Evolutionary conservation across 2,329 filamentous ascomycete genomes (phyloP), one percentile per base, ranked within the genome.

Genomic region (Paramyrothecium roridum): DNA sequence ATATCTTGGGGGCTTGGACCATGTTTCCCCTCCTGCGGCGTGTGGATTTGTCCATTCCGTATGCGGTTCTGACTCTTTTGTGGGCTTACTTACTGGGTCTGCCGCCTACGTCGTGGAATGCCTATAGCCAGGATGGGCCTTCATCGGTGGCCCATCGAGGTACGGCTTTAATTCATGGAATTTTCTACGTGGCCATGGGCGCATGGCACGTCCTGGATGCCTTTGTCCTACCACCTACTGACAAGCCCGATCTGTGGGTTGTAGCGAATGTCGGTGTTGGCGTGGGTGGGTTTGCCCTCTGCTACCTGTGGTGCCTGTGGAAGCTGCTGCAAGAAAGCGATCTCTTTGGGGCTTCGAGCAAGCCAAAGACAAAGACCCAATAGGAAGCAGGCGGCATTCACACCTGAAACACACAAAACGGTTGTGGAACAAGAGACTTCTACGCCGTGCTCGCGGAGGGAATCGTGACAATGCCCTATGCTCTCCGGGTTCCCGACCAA

Each of bases 201-300:
- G 80, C 72, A 16, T 97, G 95, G 91, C 95, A 99, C 70, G 71
- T 90, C 13, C 75, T 85, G 1, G 91, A 96, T 62, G 81, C 82
- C 2, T 85, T 86, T 57, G 73, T 92, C 1, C 58, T 71, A 11
- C 86, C 93, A 16, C 93, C 93, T 4, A 63, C 76, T 0, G 80
- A 82, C 56, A 97, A 96, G 73, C 95, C 95, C 1, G 95, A 99
- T 74, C 76, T 99, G 2, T 99, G 93, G 93, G 87, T 96, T 3
- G 93, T 99, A 3, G 82, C 86, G 13, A 99, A 99, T 66, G 92
- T 95, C 10, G 85, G 91, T 19, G 74, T 98, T 21, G 95, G 95
- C 8, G 90, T 90, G 21, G 87, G 84, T 3, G 95, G 91, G 0
- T 99, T 98, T 69, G 83, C 83, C 0, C 74, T 96, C 34, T 96